phyloP scores from a whole-genome alignment of 805 yeast species.

The Yarrowia porcina region DNA sequence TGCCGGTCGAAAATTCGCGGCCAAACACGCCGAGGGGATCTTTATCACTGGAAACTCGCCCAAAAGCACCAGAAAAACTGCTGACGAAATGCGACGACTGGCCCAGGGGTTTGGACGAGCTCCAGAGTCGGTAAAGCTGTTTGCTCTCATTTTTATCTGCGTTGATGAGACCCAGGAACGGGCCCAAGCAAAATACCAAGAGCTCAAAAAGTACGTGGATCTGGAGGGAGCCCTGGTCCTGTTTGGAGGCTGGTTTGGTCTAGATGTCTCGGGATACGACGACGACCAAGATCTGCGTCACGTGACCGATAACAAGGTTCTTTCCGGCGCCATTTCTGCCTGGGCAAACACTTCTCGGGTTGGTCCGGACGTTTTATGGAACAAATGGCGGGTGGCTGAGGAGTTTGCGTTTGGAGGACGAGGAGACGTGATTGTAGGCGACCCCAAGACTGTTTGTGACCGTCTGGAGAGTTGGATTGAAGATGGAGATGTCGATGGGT shows the following conservation, averaged over 20 bases:
- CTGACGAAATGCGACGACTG: conserved; percentile 37
- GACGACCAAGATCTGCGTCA: conserved; percentile 39
- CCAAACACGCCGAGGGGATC: conserved; percentile 45
- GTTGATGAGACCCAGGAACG: conserved; percentile 45
- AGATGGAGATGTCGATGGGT: conserved; percentile 44
- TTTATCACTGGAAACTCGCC: conserved; percentile 43
- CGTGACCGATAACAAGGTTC: conserved; percentile 38
- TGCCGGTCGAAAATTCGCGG: conserved; percentile 44
- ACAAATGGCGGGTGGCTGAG: conserved; percentile 37
- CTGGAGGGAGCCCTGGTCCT: conserved; percentile 45
- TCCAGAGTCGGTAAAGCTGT: conserved; percentile 41
- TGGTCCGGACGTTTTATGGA: conserved; percentile 33
- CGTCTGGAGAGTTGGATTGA: conserved; percentile 43
- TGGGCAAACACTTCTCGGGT: conserved; percentile 39
- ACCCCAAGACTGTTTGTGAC: conserved; percentile 43
- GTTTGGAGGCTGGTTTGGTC: conserved; percentile 45
- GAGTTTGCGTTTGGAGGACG: conserved; percentile 39
- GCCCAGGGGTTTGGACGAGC: conserved; percentile 42
- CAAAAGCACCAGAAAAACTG: conserved; percentile 35
- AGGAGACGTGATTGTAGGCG: conserved; percentile 39
- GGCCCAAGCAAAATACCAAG: conserved; percentile 42
- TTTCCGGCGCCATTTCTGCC: conserved; percentile 39
- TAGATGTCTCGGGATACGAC: conserved; percentile 41
- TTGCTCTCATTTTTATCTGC: conserved; percentile 42
- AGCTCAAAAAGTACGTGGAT: conserved; percentile 40